These are phyloP conservation scores for Pinus albicaulis DNA, from an alignment of 75 land plant species.

Conservation along the genomic window DNA sequence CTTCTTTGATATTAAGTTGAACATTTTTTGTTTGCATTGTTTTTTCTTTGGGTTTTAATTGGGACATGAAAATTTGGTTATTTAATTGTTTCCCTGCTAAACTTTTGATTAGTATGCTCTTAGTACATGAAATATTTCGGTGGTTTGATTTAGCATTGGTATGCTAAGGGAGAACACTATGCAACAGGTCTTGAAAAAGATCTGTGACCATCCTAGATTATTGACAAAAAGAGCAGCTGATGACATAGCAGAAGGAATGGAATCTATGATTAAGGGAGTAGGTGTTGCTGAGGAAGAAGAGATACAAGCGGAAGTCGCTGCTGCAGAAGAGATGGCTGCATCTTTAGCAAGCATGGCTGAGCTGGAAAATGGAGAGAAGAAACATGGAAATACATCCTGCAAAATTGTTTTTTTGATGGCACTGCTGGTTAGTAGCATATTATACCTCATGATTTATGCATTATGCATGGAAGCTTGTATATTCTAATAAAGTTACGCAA, in stretches of 20 bases:
- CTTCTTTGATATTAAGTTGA: not conserved
- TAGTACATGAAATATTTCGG: not conserved
- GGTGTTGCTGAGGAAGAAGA: slow-evolving; percentile 21
- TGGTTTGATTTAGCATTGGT: not conserved
- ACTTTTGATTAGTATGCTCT: not conserved
- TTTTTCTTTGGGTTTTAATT: not conserved
- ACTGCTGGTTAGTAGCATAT: slow-evolving; percentile 61
- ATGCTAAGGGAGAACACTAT: not conserved
- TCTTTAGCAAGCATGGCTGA: slow-evolving; percentile 48
- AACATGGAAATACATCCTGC: slow-evolving; percentile 64
- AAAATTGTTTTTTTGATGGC: slow-evolving; percentile 81
- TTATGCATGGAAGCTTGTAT: not conserved
- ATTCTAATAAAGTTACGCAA: not conserved
- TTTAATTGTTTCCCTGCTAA: not conserved
- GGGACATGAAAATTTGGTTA: not conserved
- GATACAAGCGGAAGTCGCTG: slow-evolving; percentile 23
- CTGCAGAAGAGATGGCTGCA: slow-evolving; percentile 62
- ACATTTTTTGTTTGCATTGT: not conserved
- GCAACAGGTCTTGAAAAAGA: slow-evolving; percentile 90
- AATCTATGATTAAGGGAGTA: slow-evolving; percentile 40
- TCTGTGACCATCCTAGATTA: slow-evolving; percentile 96
- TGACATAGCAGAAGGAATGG: slow-evolving; percentile 93
- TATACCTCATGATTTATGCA: not conserved
- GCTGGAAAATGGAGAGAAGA: slow-evolving; percentile 14
- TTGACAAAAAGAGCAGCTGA: slow-evolving; percentile 92